Conservation (phyloP, 345 rosid genomes). For the Bretschneidera sinensis region DNA sequence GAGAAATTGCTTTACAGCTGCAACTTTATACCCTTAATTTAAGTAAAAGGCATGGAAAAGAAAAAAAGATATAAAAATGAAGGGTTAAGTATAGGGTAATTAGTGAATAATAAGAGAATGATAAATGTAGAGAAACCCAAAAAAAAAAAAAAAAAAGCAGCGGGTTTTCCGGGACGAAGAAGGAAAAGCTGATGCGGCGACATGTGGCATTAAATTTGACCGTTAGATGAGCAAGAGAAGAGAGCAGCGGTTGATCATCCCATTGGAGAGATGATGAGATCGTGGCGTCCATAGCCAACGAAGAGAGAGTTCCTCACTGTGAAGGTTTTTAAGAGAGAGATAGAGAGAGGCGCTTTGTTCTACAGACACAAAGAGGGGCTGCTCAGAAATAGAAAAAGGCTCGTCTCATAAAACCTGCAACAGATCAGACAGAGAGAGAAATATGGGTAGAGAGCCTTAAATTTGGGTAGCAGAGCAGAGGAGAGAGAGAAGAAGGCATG, state of each 20-base stretch:
- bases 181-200: slow-evolving; percentile 26
- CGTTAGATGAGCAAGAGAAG: slow-evolving; percentile 22
- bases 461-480: slow-evolving; percentile 34
- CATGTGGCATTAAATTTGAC: too few species aligned
- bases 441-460: slow-evolving; percentile 31
- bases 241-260: neutral
- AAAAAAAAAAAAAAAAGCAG: slow-evolving; percentile 15
- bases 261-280: slow-evolving; percentile 15
- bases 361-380: neutral
- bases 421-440: slow-evolving; percentile 29
- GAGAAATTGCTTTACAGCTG: slow-evolving; percentile 27
- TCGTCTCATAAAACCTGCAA: slow-evolving; percentile 17
- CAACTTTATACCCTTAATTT: neutral
- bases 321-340: too few species aligned
- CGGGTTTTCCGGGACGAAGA: slow-evolving; percentile 39
- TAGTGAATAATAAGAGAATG: neutral
- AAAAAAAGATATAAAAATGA: neutral
- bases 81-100: neutral
- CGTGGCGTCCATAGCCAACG: slow-evolving; percentile 16
- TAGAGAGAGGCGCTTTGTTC: slow-evolving; percentile 10
- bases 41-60: neutral
- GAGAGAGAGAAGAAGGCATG: slow-evolving; percentile 45
- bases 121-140: too few species aligned
- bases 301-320: too few species aligned
- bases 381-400: neutral